These are phyloP conservation scores for Corymbia citriodora DNA, from an alignment of 441 rosid genomes.

Conservation along the genomic window DNA sequence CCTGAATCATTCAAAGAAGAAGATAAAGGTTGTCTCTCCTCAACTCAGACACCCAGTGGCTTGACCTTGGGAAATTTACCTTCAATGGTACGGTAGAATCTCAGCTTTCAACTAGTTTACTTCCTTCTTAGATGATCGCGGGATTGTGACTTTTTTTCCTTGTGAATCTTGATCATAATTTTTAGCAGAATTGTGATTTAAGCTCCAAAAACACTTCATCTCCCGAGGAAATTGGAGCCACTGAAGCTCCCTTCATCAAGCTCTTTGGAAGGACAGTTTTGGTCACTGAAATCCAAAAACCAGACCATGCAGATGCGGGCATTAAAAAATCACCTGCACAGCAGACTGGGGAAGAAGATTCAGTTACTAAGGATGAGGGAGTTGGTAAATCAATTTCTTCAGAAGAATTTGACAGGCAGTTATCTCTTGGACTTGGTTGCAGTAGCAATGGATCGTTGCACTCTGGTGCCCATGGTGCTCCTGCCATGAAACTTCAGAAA, in stretches of 20 bases:
- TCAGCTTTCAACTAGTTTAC: neutral
- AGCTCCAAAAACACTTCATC: conserved; percentile 2
- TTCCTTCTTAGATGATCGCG: neutral
- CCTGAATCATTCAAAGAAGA: conserved; percentile 22
- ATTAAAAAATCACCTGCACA: neutral
- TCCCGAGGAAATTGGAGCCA: conserved; percentile 3
- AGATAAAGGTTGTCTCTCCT: conserved; percentile 16
- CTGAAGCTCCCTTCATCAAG: conserved; percentile 27
- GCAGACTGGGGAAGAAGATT: conserved; percentile 1
- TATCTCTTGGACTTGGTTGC: conserved; percentile 25
- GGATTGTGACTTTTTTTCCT: neutral
- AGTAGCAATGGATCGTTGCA: neutral
- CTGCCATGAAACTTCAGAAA: conserved; percentile 1
- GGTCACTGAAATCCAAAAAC: conserved; percentile 19
- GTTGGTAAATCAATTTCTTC: conserved; percentile 1
- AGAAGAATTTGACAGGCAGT: conserved; percentile 16
- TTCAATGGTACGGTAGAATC: conserved; percentile 11
- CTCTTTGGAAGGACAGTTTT: conserved; percentile 57
- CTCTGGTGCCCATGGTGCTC: neutral
- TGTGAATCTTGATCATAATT: neutral
- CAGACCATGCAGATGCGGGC: conserved; percentile 2
- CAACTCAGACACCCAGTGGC: neutral
- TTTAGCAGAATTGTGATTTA: conserved; percentile 21
- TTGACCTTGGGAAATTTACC: conserved; percentile 9
- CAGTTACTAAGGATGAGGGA: neutral